A percentile compares a stretch with the other conserved stretches of the same genome.
Evolutionary conservation across 176 grass and related monocot genomes (phyloP).

Genomic region (Carex cristatella): DNA sequence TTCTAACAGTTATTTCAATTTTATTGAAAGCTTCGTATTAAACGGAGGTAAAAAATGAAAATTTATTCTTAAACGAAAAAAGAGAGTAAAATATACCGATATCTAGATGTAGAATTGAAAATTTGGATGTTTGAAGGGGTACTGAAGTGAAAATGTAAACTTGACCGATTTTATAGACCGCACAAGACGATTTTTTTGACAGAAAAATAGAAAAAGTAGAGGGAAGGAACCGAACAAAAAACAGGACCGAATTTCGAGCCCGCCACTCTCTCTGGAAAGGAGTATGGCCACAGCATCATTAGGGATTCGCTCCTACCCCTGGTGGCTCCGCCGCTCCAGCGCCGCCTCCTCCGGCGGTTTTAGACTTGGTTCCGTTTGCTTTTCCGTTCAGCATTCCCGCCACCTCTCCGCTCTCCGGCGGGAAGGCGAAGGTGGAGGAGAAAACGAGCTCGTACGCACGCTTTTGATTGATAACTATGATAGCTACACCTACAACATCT

Average conservation of each 20-base stretch:
- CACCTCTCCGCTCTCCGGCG: not conserved
- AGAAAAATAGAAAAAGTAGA: not conserved
- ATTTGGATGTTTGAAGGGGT: not conserved
- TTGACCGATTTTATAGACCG: not conserved
- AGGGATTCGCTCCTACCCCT: not conserved
- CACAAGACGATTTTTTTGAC: not conserved
- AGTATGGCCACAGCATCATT: constrained; percentile 10
- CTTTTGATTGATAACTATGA: constrained; percentile 94
- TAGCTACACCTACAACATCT: constrained; percentile 98
- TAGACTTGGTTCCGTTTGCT: not conserved
- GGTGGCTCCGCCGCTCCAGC: not conserved
- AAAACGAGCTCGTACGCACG: constrained; percentile 52
- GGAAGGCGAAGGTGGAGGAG: not conserved
- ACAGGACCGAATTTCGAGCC: constrained; percentile 6
- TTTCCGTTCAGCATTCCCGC: not conserved
- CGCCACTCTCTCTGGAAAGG: not conserved
- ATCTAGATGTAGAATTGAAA: not conserved
- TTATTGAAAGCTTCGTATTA: too few relatives aligned
- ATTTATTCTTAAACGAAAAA: not conserved
- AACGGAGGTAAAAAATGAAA: not conserved
- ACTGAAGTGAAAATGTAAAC: not conserved
- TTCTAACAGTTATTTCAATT: too few relatives aligned
- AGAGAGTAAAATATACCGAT: not conserved
- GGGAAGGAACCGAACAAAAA: constrained; percentile 1
- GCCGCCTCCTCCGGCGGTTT: not conserved